Conservation (phyloP, 1,284 basidiomycete genomes). For the Takashimella koratensis region DNA sequence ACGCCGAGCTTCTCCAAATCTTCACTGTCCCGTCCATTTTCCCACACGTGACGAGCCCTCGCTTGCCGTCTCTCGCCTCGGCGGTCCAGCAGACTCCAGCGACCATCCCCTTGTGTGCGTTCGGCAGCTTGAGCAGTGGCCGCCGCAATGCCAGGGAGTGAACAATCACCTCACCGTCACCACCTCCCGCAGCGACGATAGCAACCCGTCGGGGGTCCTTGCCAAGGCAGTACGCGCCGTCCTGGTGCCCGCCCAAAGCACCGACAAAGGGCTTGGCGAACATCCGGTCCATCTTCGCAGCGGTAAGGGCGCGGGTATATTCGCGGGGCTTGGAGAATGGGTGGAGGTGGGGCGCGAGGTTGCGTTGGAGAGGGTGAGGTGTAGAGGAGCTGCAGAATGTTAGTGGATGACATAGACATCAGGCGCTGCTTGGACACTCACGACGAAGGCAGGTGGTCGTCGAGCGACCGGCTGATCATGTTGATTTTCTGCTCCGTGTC, state of each 20-base stretch:
- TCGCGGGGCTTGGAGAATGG: slow-evolving; percentile 91
- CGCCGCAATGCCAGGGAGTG: slow-evolving; percentile 75
- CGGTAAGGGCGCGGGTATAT: slow-evolving; percentile 89
- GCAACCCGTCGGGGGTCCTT: slow-evolving; percentile 74
- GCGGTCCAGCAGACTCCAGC: slow-evolving; percentile 59
- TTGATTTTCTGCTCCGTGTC: slow-evolving; percentile 52
- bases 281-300: slow-evolving; percentile 93
- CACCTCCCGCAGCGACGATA: slow-evolving; percentile 86
- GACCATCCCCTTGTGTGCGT: slow-evolving; percentile 89
- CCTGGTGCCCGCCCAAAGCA: slow-evolving; percentile 85
- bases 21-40: slow-evolving; percentile 83
- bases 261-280: slow-evolving; percentile 96
- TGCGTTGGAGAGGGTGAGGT: slow-evolving; percentile 70
- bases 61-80: slow-evolving; percentile 52
- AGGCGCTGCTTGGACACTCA: no score
- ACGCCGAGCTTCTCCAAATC: slow-evolving; percentile 65
- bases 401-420: no score
- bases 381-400: slow-evolving; percentile 34
- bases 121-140: slow-evolving; percentile 64
- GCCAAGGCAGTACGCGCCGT: slow-evolving; percentile 86
- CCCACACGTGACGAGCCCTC: slow-evolving; percentile 81
- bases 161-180: slow-evolving; percentile 90
- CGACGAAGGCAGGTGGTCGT: slow-evolving; percentile 50
- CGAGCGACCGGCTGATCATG: slow-evolving; percentile 49
- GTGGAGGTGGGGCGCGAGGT: slow-evolving; percentile 89